Evolutionary conservation across 2,329 filamentous ascomycete species (phyloP).

Genomic region (Ophiostoma australiae): DNA sequence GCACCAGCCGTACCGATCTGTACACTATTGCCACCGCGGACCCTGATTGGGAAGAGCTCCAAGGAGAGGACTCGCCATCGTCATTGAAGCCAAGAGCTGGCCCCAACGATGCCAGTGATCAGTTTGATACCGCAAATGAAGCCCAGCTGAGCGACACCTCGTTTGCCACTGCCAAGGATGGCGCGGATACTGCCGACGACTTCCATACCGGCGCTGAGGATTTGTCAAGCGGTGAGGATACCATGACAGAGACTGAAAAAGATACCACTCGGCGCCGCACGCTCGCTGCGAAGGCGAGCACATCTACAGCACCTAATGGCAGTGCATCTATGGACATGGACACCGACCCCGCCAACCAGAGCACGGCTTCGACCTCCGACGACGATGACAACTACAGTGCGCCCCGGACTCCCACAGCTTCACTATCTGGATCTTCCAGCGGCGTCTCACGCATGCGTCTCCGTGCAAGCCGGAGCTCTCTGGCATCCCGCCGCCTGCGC

Average conservation of each 20-base stretch:
- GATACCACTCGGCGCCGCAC: constrained; percentile 20
- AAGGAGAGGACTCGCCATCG: constrained; percentile 51
- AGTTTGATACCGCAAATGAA: constrained; percentile 79
- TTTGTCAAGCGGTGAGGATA: constrained; percentile 60
- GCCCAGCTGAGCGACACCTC: constrained; percentile 52
- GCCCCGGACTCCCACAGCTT: constrained; percentile 58
- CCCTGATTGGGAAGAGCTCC: constrained; percentile 80
- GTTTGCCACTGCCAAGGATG: constrained; percentile 69
- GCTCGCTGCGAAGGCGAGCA: not conserved
- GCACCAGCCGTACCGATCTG: constrained; percentile 72
- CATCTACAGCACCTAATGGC: not conserved
- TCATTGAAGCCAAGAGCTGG: constrained; percentile 32
- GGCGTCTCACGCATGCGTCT: constrained; percentile 55
- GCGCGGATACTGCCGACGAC: constrained; percentile 80
- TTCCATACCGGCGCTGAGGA: constrained; percentile 93
- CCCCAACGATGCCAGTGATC: constrained; percentile 53
- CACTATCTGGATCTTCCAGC: constrained; percentile 53
- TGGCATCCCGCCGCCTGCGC: constrained; percentile 53
- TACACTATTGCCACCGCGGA: constrained; percentile 59
- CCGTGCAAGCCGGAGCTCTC: constrained; percentile 60
- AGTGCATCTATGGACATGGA: constrained; percentile 12
- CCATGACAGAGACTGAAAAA: constrained; percentile 74
- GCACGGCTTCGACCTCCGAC: constrained; percentile 81
- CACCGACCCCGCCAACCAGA: constrained; percentile 49
- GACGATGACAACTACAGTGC: constrained; percentile 61